Base-by-base conservation (phyloP, 2,329 filamentous ascomycete species). In the Pseudogymnoascus sp. region DNA sequence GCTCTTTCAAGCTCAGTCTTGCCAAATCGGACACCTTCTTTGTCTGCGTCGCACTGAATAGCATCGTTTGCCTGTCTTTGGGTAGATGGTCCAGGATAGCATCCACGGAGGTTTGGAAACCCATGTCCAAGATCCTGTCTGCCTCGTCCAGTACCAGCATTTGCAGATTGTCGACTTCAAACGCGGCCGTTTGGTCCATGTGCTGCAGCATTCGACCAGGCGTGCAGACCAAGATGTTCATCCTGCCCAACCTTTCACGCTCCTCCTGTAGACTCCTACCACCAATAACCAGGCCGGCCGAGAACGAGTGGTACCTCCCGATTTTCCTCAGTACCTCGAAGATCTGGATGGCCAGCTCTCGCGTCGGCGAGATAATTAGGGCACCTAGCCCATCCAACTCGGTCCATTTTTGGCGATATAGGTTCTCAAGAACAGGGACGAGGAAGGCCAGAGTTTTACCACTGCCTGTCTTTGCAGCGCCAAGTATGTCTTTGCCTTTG, bases 181-280 rank as follows among this genome's bases (percentile, higher is more conserved):
- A 89, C 16, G 89, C 87, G 0, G 91, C 90, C 0, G 93, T 97
- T 78, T 97, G 93, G 71, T 96, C 93, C 71, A 99, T 81, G 75
- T 99, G 95, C 76, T 99, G 95, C 69, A 97, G 78, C 83, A 99
- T 96, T 37, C 95, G 86, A 1, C 95, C 95, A 0, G 95, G 95
- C 1, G 95, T 99, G 72, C 93, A 96, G 8, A 99, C 91, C 25
- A 99, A 78, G 59, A 99, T 97, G 73, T 97, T 99, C 93, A 99
- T 97, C 67, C 91, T 85, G 2, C 86, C 85, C 65, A 99, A 74
- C 36, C 93, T 84, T 69, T 96, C 90, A 23, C 90, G 87, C 77
- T 99, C 86, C 69, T 97, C 93, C 72, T 90, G 88, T 70, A 97
- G 73, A 73, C 84, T 93, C 81, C 96, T 96, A 42, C 95, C 95